Evolutionary conservation across 257 asterid species (phyloP).

Genomic region (Scutellaria barbata): DNA sequence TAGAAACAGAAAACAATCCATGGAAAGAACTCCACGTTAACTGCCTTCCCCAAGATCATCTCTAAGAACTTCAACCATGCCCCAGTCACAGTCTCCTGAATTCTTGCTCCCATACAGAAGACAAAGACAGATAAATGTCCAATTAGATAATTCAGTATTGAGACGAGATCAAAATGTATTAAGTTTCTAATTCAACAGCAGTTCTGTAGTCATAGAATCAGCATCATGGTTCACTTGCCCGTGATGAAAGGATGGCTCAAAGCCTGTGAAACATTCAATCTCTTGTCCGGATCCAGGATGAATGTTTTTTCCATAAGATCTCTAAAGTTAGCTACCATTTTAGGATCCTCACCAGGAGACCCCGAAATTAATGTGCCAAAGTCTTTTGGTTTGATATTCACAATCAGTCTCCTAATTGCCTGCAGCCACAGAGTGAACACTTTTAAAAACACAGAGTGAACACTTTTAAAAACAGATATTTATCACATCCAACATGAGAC

Average conservation of each 20-base stretch:
- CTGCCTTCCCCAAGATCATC: slow-evolving; percentile 63
- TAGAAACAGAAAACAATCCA: slow-evolving; percentile 95
- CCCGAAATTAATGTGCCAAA: slow-evolving; percentile 73
- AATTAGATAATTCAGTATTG: slow-evolving; percentile 72
- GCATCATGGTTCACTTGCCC: slow-evolving; percentile 96
- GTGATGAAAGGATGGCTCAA: slow-evolving; percentile 99
- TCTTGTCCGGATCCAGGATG: slow-evolving; percentile 95
- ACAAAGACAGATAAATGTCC: slow-evolving; percentile 77
- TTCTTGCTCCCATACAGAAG: slow-evolving; percentile 67
- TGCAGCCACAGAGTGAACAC: slow-evolving; percentile 44
- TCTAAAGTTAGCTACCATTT: slow-evolving; percentile 86
- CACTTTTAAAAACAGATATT: background rate
- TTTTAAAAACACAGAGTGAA: slow-evolving; percentile 25
- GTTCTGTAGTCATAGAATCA: slow-evolving; percentile 78
- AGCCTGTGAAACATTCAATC: slow-evolving; percentile 92
- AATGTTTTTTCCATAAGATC: slow-evolving; percentile 92
- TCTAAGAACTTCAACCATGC: slow-evolving; percentile 58
- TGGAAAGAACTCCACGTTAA: slow-evolving; percentile 81
- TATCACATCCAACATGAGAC: slow-evolving; percentile 11
- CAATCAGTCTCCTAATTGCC: slow-evolving; percentile 78
- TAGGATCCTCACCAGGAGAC: slow-evolving; percentile 93
- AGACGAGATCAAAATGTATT: slow-evolving; percentile 59
- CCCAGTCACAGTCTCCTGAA: slow-evolving; percentile 50
- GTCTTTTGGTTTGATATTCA: slow-evolving; percentile 93
- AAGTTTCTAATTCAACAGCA: slow-evolving; percentile 74